Conservation (phyloP, 441 rosid species). For the Viola pubescens region DNA sequence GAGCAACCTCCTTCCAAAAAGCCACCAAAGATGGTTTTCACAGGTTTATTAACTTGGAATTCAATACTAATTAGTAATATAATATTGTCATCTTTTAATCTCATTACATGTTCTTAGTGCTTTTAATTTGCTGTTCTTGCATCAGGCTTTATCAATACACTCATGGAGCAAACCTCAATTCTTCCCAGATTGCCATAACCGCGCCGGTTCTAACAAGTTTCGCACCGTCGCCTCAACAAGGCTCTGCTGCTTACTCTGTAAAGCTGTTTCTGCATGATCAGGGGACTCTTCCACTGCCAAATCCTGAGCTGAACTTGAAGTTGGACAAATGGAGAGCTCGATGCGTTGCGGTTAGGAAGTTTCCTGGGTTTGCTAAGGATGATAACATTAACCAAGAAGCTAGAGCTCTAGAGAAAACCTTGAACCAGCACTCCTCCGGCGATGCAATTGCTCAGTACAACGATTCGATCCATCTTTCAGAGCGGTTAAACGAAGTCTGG, state of each 20-base stretch:
- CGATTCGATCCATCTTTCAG: conserved; percentile 24
- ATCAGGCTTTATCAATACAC: conserved; percentile 40
- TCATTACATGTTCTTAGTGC: too few relatives aligned
- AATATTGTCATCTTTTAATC: too few relatives aligned
- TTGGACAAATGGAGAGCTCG: conserved; percentile 28
- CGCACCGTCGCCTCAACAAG: conserved; percentile 11
- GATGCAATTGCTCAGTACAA: conserved; percentile 38
- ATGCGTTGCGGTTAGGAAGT: conserved; percentile 34
- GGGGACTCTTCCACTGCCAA: conserved; percentile 29
- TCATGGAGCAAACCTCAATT: conserved; percentile 34
- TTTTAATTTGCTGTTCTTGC: neutral
- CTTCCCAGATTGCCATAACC: conserved; percentile 23
- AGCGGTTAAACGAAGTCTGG: conserved; percentile 48
- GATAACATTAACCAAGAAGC: conserved; percentile 26
- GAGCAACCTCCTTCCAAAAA: conserved; percentile 27
- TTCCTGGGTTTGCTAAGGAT: conserved; percentile 42
- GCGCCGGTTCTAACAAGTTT: conserved; percentile 39
- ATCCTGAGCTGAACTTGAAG: conserved; percentile 33
- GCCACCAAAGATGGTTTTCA: conserved; percentile 43
- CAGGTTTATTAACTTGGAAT: conserved; percentile 20
- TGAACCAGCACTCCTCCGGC: conserved; percentile 9
- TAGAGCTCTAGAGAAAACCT: conserved; percentile 29
- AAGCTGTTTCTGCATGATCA: conserved; percentile 19
- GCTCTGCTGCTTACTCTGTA: conserved; percentile 10
- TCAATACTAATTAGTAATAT: neutral